Percentiles rank a stretch among this genome's conserved stretches.
phyloP scores from a whole-genome alignment of 208 protist genomes.

The Wallacemonas sp. region DNA sequence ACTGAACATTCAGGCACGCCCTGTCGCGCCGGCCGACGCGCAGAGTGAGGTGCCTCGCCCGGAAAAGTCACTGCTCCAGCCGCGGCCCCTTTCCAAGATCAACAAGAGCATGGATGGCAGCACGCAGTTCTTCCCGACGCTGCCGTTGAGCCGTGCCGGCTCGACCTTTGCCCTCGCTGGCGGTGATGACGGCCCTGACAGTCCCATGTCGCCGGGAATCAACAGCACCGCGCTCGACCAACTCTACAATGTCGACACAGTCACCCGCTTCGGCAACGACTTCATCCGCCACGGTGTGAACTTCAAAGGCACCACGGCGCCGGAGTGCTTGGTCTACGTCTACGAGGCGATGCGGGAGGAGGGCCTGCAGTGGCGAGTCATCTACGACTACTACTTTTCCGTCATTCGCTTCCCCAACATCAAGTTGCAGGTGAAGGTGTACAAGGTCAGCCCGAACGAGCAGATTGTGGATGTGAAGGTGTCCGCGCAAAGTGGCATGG shows the following conservation, averaged over 20 bases:
- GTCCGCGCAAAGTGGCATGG: conserved; percentile 74
- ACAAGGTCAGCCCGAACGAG: conserved; percentile 54
- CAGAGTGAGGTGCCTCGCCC: background rate
- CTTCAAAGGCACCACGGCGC: conserved; percentile 39
- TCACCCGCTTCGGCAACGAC: conserved; percentile 75
- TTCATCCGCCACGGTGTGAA: conserved; percentile 81
- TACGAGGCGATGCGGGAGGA: conserved; percentile 76
- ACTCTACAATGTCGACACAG: conserved; percentile 53
- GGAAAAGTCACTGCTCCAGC: conserved; percentile 19
- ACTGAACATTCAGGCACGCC: conserved; percentile 27
- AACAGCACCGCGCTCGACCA: conserved; percentile 39
- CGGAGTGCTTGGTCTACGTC: conserved; percentile 43
- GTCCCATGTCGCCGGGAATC: background rate
- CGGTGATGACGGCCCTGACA: background rate
- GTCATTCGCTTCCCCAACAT: conserved; percentile 68
- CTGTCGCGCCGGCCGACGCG: background rate
- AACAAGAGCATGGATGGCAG: conserved; percentile 19
- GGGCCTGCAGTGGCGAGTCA: conserved; percentile 72
- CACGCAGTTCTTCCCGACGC: conserved; percentile 12
- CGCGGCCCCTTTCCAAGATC: background rate
- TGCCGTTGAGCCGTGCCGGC: conserved; percentile 7
- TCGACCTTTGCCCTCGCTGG: conserved; percentile 3
- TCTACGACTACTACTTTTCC: conserved; percentile 77
- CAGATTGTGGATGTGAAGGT: conserved; percentile 82
- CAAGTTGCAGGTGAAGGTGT: conserved; percentile 84